These are phyloP conservation scores for Fusarium armeniacum DNA, from an alignment of 2,329 filamentous ascomycete genomes.

Conservation along the genomic window DNA sequence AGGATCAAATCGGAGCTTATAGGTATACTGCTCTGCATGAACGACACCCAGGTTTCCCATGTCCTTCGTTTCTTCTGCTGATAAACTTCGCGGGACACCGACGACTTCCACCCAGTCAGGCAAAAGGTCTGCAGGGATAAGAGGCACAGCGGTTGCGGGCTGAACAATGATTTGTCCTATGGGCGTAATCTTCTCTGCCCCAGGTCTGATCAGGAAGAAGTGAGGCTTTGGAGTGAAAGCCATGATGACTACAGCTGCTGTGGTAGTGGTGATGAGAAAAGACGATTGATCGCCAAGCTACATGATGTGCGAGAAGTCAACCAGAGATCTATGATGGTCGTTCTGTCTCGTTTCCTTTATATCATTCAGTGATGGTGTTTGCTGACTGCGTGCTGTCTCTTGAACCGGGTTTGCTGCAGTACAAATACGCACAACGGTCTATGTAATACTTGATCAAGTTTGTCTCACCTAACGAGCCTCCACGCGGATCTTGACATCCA, in stretches of 20 bases:
- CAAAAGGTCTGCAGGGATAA: conserved; percentile 68
- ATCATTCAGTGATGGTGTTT: conserved; percentile 13
- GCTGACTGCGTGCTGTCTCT: neutral
- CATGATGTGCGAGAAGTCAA: neutral
- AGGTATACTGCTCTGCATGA: conserved; percentile 42
- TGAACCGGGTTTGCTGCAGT: conserved; percentile 13
- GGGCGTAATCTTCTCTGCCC: conserved; percentile 43
- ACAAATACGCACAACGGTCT: conserved; percentile 30
- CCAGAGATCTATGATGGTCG: neutral
- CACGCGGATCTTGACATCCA: conserved; percentile 78
- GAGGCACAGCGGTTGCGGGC: conserved; percentile 61
- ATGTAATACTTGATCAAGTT: conserved; percentile 2
- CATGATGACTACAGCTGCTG: conserved; percentile 29
- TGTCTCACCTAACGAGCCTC: conserved; percentile 60
- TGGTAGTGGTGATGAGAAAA: neutral
- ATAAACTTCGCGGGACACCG: conserved; percentile 60
- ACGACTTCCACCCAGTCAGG: conserved; percentile 61
- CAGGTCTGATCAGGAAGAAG: conserved; percentile 62
- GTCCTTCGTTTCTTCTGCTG: conserved; percentile 55
- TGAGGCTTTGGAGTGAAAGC: conserved; percentile 40
- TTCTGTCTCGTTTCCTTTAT: conserved; percentile 7
- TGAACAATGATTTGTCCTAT: conserved; percentile 42
- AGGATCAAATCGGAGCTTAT: conserved; percentile 36
- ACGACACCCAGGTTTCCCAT: conserved; percentile 57
- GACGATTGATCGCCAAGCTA: neutral